Evolutionary conservation across 768 basidiomycete genomes (phyloP), one percentile per base, ranked within the genome.

Genomic region (Leccinum subtestaceum): DNA sequence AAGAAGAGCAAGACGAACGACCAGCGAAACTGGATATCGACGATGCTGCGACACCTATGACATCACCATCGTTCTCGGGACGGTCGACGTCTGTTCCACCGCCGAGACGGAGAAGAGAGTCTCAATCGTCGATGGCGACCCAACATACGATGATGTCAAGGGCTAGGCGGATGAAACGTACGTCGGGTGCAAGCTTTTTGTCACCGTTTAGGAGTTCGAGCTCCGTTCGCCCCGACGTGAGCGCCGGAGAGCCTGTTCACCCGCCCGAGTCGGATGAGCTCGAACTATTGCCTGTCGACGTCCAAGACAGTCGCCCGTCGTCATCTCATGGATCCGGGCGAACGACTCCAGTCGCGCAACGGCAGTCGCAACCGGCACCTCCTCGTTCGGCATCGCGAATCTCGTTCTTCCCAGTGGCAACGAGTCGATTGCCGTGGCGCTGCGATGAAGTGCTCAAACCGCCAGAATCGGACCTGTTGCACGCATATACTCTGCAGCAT

Each of bases 401-500:
- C 19, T 53, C 60, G 36, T 71, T 73, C 48, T 54, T 74, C 13
- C 56, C 70, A 1, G 61, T 59, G 10, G 34, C 57, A 17, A 57
- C 68, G 3, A 40, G 61, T 19, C 65, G 71, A 29, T 15, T 50
- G 43, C 63, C 51, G 19, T 60, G 43, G 57, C 69, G 66, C 57
- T 59, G 53, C 34, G 68, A 56, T 25, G 69, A 65, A 56, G 67
- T 77, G 38, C 72, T 73, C 2, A 76, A 78, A n/a, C 84, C 81
- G 9, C 75, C 81, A 32, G 65, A 74, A 27, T 72, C 74, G 17
- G 81, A 88, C 65, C 69, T 95, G 52, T 70, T 95, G 53, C 81
- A 80, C 52, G 75, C 79, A 54, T 98, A 97, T 69, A 86, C 91
- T 21, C 77, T 98, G 72, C 93, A 96, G 72, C 74, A 89, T 64